phyloP scores from a whole-genome alignment of 768 basidiomycete species.

The Phanerochaete carnosa region DNA sequence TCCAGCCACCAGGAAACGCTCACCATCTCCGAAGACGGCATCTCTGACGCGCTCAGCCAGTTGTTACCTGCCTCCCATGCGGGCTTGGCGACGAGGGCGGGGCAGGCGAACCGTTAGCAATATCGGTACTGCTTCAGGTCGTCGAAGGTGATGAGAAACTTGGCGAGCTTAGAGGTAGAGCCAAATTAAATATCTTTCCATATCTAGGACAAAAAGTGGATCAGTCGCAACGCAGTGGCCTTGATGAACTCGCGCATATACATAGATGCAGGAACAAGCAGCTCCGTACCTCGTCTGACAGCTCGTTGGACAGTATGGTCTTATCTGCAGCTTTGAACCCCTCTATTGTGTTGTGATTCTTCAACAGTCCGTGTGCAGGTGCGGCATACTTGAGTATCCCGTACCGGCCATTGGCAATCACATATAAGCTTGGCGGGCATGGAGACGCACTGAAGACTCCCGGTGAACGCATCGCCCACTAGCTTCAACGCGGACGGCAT shows the following conservation, averaged over 20 bases:
- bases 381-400: slow-evolving; percentile 50
- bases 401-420: not conserved
- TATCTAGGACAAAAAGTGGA: slow-evolving; percentile 43
- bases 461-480: slow-evolving; percentile 62
- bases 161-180: slow-evolving; percentile 56
- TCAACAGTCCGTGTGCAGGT: slow-evolving; percentile 61
- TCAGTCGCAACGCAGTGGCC: not conserved
- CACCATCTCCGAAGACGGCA: too few species aligned
- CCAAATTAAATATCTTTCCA: slow-evolving; percentile 59
- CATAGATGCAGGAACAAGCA: slow-evolving; percentile 29
- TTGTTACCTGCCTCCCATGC: slow-evolving; percentile 81
- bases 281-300: slow-evolving; percentile 52
- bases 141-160: slow-evolving; percentile 86
- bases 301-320: slow-evolving; percentile 75
- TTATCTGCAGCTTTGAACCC: slow-evolving; percentile 92
- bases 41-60: slow-evolving; percentile 36
- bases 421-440: not conserved
- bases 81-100: slow-evolving; percentile 86
- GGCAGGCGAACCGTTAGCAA: slow-evolving; percentile 98
- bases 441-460: slow-evolving; percentile 39
- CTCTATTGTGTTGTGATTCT: slow-evolving; percentile 97
- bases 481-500: slow-evolving; percentile 67
- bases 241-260: not conserved
- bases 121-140: slow-evolving; percentile 99
- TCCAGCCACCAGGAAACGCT: too few species aligned